phyloP scores from a whole-genome alignment of 495 filamentous ascomycete genomes.

The Choiromyces venosus region DNA sequence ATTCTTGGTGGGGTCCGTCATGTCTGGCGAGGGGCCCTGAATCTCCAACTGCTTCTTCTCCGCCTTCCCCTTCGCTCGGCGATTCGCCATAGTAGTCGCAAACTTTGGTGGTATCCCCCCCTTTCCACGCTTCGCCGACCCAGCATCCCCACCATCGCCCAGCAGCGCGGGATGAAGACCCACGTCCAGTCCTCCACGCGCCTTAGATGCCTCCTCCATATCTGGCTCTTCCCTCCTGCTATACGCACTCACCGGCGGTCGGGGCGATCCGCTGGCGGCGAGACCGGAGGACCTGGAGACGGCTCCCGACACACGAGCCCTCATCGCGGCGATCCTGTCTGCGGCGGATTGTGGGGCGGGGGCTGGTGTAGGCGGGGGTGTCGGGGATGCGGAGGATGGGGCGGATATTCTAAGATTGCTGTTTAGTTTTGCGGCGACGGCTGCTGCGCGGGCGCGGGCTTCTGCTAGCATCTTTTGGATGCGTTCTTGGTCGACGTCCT shows the following conservation, averaged over 20 bases:
- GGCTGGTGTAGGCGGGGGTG: constrained; percentile 40
- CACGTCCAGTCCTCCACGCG: constrained; percentile 75
- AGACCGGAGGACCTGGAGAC: constrained; percentile 54
- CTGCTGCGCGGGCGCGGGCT: constrained; percentile 57
- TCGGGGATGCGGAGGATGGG: constrained; percentile 44
- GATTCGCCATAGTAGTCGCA: constrained; percentile 56
- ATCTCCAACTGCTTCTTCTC: constrained; percentile 61
- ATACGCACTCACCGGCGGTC: constrained; percentile 19
- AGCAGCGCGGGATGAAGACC: constrained; percentile 83
- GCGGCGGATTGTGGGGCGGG: constrained; percentile 48
- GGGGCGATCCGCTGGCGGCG: constrained; percentile 41
- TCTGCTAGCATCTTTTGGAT: constrained; percentile 59
- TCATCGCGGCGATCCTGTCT: constrained; percentile 62
- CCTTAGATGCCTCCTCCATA: constrained; percentile 41
- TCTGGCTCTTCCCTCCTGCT: constrained; percentile 38
- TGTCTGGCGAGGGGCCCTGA: constrained; percentile 60
- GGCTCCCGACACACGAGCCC: constrained; percentile 73
- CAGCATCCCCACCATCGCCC: constrained; percentile 63
- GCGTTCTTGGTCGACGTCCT: constrained; percentile 49
- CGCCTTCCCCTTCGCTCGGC: constrained; percentile 49
- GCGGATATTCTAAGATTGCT: constrained; percentile 42
- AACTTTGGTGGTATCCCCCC: constrained; percentile 54
- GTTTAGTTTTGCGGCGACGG: constrained; percentile 54
- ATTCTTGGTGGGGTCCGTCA: constrained; percentile 59
- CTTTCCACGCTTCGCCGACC: constrained; percentile 52